Base-by-base conservation (phyloP, 352 stramenopile genomes). In the Phytophthora kernoviae region DNA sequence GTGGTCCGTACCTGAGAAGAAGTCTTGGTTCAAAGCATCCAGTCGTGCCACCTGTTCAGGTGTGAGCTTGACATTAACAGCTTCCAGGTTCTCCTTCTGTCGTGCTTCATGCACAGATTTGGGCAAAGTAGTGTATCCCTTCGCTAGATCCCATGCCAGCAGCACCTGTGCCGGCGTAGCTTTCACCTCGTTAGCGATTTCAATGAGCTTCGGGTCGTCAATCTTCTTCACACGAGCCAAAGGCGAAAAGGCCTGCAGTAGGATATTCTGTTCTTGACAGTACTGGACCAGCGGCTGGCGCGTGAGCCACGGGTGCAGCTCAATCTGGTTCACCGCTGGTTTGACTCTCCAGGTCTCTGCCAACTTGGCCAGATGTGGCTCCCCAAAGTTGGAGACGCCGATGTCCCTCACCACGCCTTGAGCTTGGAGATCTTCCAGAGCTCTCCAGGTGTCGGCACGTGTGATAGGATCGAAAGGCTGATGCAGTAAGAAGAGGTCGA, bases 381-480 rank as follows among this genome's bases (percentile, higher is more conserved):
- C 57, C 2, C 77, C 71, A 68, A 96, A 96, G 55, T 97, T 96
- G 22, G 74, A 94, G 18, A 97, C 89, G 40, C 88, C 91, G 43
- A 94, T 90, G 50, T 90, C 79, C 22, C 70, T 65, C 39, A 91
- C 66, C n/a, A 89, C 53, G 0, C 85, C 89, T 20, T 75, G 54
- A 5, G 36, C 53, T 55, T 77, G 64, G 32, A 78, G 37, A 24
- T 84, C 74, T 21, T 81, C 59, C 1, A 86, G 59, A 5, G 73
- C 78, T 18, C 65, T 56, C 68, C 68, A 81, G 18, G 67, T 76
- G 18, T 75, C 74, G 20, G 67, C 57, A 12, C 76, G 68, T 10
- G 70, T 71, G 47, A 37, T 65, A 18, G 64, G 70, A 56, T 70
- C 79, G 53, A 79, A 91, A 54, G 62, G 84, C 75, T 74, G 89